Evolutionary conservation across 2,329 filamentous ascomycete genomes (phyloP).

Genomic region (Penicillium sp.): DNA sequence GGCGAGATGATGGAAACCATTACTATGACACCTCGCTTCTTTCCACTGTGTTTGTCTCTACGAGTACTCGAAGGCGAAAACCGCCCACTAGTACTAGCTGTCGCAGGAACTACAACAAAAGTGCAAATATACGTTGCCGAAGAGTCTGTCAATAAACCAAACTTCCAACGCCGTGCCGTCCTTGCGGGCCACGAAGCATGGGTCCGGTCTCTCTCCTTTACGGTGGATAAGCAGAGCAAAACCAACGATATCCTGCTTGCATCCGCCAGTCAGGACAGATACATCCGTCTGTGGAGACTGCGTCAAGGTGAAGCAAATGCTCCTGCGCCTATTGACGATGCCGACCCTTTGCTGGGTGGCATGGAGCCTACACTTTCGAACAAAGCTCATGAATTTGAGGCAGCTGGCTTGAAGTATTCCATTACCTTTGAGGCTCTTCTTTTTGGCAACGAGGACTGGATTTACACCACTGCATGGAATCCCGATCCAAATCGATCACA

Average conservation of each 20-base stretch:
- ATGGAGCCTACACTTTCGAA: slow-evolving; percentile 76
- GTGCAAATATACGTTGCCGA: slow-evolving; percentile 76
- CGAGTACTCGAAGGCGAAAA: slow-evolving; percentile 58
- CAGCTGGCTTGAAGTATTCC: slow-evolving; percentile 65
- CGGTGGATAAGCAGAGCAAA: slow-evolving; percentile 57
- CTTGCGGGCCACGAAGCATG: slow-evolving; percentile 91
- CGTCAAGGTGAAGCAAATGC: slow-evolving; percentile 65
- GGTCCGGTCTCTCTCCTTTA: slow-evolving; percentile 84
- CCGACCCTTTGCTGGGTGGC: slow-evolving; percentile 38
- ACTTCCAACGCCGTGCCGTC: slow-evolving; percentile 73
- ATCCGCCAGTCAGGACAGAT: slow-evolving; percentile 96
- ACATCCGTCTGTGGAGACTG: slow-evolving; percentile 89
- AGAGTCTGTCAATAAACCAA: slow-evolving; percentile 35
- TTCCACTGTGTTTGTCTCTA: slow-evolving; percentile 76
- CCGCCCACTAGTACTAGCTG: slow-evolving; percentile 65
- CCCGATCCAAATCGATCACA: slow-evolving; percentile 59
- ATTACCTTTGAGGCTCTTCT: slow-evolving; percentile 92
- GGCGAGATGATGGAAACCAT: slow-evolving; percentile 68
- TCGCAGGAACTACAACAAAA: slow-evolving; percentile 79
- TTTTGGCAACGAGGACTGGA: slow-evolving; percentile 97
- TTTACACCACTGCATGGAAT: slow-evolving; percentile 83
- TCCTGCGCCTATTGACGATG: slow-evolving; percentile 46
- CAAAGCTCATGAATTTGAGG: slow-evolving; percentile 77
- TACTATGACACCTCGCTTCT: slow-evolving; percentile 72
- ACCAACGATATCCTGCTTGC: slow-evolving; percentile 75